Conservation (phyloP, 2,329 filamentous ascomycete genomes). For the Fusarium continuum region DNA sequence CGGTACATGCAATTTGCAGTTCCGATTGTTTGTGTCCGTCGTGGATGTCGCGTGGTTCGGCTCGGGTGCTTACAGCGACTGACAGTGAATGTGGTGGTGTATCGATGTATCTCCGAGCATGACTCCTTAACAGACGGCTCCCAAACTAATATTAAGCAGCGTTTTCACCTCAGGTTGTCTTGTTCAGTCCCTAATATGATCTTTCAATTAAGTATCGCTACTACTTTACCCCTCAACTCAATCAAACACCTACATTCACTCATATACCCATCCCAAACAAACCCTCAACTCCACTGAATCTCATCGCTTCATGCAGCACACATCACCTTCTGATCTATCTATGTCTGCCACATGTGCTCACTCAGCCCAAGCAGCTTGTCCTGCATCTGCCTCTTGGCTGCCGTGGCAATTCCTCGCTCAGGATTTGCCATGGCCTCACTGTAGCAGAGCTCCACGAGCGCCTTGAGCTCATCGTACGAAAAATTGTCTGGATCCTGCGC, state of each 20-base stretch:
- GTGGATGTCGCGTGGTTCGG: slow-evolving; percentile 8
- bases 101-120: neutral
- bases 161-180: no score
- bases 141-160: neutral
- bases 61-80: neutral
- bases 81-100: neutral
- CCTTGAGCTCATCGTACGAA: slow-evolving; percentile 73
- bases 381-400: slow-evolving; percentile 74
- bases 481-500: slow-evolving; percentile 57
- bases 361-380: slow-evolving; percentile 75
- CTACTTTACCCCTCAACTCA: neutral
- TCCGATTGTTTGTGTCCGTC: neutral
- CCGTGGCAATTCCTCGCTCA: slow-evolving; percentile 72
- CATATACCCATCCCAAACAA: slow-evolving; percentile 12
- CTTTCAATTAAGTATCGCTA: slow-evolving; percentile 12
- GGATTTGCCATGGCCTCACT: slow-evolving; percentile 73
- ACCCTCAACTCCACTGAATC: slow-evolving; percentile 22
- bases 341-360: slow-evolving; percentile 75
- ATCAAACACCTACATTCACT: neutral
- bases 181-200: neutral
- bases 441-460: slow-evolving; percentile 72
- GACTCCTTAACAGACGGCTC: no score
- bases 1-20: neutral
- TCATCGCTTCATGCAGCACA: neutral
- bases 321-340: neutral